phyloP scores from a whole-genome alignment of 192 early-diverging fungal species.

The Helicostylum pulchrum region DNA sequence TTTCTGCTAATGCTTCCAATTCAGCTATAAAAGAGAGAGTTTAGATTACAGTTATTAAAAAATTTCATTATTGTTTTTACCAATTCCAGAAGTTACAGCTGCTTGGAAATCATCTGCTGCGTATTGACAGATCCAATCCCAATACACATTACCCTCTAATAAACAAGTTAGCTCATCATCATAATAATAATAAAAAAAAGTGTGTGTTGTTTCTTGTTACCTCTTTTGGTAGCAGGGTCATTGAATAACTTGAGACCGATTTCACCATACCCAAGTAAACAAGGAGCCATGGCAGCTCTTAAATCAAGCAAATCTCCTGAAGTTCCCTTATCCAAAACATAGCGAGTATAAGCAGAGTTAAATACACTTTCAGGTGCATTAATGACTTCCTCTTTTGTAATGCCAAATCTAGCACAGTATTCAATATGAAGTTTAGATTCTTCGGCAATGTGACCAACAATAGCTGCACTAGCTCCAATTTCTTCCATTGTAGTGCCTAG shows the following conservation, averaged over 20 bases:
- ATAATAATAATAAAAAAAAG: neutral
- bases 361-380: slow-evolving; percentile 65
- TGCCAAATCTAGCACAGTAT: slow-evolving; percentile 74
- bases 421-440: slow-evolving; percentile 70
- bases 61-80: slow-evolving; percentile 18
- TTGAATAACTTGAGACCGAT: slow-evolving; percentile 63
- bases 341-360: slow-evolving; percentile 85
- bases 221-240: slow-evolving; percentile 62
- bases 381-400: slow-evolving; percentile 64
- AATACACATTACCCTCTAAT: slow-evolving; percentile 73
- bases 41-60: too few species aligned
- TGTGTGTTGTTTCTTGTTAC: slow-evolving; percentile 13
- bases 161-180: neutral
- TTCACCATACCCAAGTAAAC: slow-evolving; percentile 80
- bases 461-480: slow-evolving; percentile 56
- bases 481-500: slow-evolving; percentile 48
- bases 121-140: slow-evolving; percentile 78
- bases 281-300: slow-evolving; percentile 78
- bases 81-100: slow-evolving; percentile 55
- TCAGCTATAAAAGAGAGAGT: slow-evolving; percentile 33
- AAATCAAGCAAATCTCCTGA: slow-evolving; percentile 76
- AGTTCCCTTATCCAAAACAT: slow-evolving; percentile 68
- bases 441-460: slow-evolving; percentile 60
- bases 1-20: slow-evolving; percentile 48
- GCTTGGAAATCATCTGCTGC: slow-evolving; percentile 62